These are phyloP conservation scores for Colletotrichum falcatum DNA, from an alignment of 2,329 filamentous ascomycete species.

Conservation along the genomic window DNA sequence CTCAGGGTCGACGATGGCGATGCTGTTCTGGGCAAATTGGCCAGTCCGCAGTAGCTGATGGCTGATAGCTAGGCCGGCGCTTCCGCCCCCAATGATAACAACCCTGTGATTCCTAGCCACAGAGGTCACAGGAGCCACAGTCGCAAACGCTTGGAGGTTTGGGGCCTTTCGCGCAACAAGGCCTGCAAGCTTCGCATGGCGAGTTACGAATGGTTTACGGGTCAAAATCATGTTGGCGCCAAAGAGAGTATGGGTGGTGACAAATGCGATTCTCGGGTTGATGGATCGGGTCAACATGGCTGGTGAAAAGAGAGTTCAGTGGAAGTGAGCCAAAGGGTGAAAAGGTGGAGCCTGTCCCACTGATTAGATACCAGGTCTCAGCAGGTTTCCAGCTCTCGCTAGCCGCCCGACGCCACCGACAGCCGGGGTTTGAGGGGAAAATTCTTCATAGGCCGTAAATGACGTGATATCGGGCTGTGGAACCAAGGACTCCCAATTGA, in stretches of 20 bases:
- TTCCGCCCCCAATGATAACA: conserved; percentile 75
- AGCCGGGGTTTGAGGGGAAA: conserved; percentile 1
- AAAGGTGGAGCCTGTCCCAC: background rate
- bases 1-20: conserved; percentile 73
- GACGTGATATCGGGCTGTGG: background rate
- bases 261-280: background rate
- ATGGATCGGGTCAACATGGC: background rate
- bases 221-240: conserved; percentile 42
- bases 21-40: conserved; percentile 68
- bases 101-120: conserved; percentile 64
- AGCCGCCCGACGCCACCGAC: conserved; percentile 14
- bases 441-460: background rate
- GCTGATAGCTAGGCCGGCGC: conserved; percentile 73
- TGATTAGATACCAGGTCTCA: background rate
- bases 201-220: conserved; percentile 39
- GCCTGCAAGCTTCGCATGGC: conserved; percentile 32
- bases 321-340: background rate
- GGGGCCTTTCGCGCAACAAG: conserved; percentile 3
- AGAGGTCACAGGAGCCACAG: conserved; percentile 34
- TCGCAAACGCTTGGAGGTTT: conserved; percentile 41
- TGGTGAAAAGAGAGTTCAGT: background rate
- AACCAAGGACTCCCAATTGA: background rate
- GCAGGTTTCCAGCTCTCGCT: background rate
- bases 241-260: background rate
- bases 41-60: conserved; percentile 74